Base-by-base conservation (phyloP, 108 stramenopile genomes). In the Skeletonema menzelii region DNA sequence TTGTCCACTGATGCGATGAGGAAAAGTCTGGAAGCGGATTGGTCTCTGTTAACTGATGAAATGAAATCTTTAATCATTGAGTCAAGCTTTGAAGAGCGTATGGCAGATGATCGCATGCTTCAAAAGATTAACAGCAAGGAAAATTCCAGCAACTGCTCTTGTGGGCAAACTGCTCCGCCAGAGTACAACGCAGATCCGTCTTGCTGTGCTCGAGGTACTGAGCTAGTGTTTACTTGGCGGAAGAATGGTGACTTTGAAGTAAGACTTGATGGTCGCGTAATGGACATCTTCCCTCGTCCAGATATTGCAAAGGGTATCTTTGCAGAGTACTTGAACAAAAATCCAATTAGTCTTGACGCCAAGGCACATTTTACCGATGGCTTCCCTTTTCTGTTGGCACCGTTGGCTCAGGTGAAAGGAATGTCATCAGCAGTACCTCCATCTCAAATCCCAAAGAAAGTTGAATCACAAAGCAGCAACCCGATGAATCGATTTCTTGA, bases 181-280 rank as follows among this genome's bases (percentile, higher is more conserved):
- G 83, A 88, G 58, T 92, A 82, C 65, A 63, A 79, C 11, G 88
- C 91, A 37, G 87, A 93, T 60, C 86, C 89, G 24, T 55, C 73
- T 1, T 95, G 95, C 69, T 95, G 95, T 64, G 92, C 91, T 15
- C 63, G 95, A 65, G 95, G 95, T 11, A 95, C 92, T 3, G 92
- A 93, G 60, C 35, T 95, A 22, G 90, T 82, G 1, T 95, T 95
- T 70, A 92, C 91, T 2, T 95, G 95, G 95, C 75, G 82, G 24
- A 91, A 90, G 70, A 84, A 87, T 82, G 95, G 91, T 8, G 67
- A 85, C 70, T 83, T 95, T 59, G 92, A 90, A 83, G 88, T 90
- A 37, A 82, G 93, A 15, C 69, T 95, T 44, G 91, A 95, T 78
- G 91, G 92, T 7, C 80, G 86, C 4, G 65, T 90, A 11, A 87